Conservation (phyloP, 768 basidiomycete species). For the Cantharellus cinnabarinus region DNA sequence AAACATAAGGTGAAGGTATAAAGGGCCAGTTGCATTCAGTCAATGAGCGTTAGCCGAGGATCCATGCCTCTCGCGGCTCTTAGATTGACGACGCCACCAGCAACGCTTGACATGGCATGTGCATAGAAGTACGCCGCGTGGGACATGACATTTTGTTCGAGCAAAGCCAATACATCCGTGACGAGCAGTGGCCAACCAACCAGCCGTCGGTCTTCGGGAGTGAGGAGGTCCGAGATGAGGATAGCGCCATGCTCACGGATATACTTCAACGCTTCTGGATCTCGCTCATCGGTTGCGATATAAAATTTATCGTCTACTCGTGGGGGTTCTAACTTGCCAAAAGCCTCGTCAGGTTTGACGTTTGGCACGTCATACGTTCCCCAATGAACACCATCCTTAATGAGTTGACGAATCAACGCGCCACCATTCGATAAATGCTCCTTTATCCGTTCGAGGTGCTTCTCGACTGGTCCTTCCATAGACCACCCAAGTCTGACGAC, state of each 20-base stretch:
- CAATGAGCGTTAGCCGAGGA: slow-evolving; percentile 17
- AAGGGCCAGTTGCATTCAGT: slow-evolving; percentile 10
- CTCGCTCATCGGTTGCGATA: slow-evolving; percentile 24
- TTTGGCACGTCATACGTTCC: slow-evolving; percentile 4
- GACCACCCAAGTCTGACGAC: slow-evolving; percentile 18
- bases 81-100: slow-evolving; percentile 20
- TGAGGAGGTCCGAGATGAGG: slow-evolving; percentile 24
- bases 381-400: not conserved
- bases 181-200: slow-evolving; percentile 10
- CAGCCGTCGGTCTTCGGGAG: slow-evolving; percentile 18
- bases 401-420: slow-evolving; percentile 1
- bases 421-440: slow-evolving; percentile 14
- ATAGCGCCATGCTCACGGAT: slow-evolving; percentile 21
- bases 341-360: slow-evolving; percentile 3
- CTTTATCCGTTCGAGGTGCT: slow-evolving; percentile 20
- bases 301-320: slow-evolving; percentile 10
- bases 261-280: slow-evolving; percentile 15
- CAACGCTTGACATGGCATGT: slow-evolving; percentile 9
- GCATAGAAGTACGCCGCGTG: slow-evolving; percentile 10
- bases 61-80: slow-evolving; percentile 21
- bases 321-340: slow-evolving; percentile 5
- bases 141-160: slow-evolving; percentile 12
- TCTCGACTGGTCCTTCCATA: slow-evolving; percentile 18
- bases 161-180: slow-evolving; percentile 11
- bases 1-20: too few species aligned